phyloP scores from a whole-genome alignment of 2,329 filamentous ascomycete species.

The Clathrospora elynae region DNA sequence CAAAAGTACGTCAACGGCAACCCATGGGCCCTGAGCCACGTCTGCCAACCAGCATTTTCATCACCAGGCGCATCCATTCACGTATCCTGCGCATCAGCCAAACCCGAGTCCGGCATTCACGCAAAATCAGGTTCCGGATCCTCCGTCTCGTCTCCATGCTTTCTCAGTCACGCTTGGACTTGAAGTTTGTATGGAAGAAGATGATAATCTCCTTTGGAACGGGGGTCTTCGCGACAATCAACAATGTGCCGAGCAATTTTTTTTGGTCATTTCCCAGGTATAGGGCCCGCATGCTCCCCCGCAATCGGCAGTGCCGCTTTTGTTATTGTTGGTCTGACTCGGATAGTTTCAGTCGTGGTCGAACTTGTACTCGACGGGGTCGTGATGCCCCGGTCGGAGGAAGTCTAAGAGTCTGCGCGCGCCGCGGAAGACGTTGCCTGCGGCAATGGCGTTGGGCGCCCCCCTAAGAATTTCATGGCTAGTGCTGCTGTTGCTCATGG shows the following conservation, averaged over 20 bases:
- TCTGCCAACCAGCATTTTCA: background rate
- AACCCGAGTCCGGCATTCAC: too few relatives aligned
- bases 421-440: background rate
- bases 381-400: background rate
- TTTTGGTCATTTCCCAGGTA: conserved; percentile 3
- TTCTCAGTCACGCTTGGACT: background rate
- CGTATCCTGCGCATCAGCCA: too few relatives aligned
- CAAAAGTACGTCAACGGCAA: background rate
- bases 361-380: too few relatives aligned
- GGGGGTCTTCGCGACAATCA: conserved; percentile 2
- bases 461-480: too few relatives aligned
- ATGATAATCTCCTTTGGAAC: too few relatives aligned
- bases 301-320: background rate
- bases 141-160: too few relatives aligned
- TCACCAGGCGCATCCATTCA: background rate
- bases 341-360: background rate
- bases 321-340: background rate
- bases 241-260: conserved; percentile 4
- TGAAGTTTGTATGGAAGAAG: too few relatives aligned
- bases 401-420: too few relatives aligned
- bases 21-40: background rate
- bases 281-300: conserved; percentile 1
- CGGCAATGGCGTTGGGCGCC: too few relatives aligned
- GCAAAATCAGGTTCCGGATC: too few relatives aligned
- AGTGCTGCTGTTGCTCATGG: too few relatives aligned